Base-by-base conservation (phyloP, 208 protist genomes). In the Strigomonas galati region DNA sequence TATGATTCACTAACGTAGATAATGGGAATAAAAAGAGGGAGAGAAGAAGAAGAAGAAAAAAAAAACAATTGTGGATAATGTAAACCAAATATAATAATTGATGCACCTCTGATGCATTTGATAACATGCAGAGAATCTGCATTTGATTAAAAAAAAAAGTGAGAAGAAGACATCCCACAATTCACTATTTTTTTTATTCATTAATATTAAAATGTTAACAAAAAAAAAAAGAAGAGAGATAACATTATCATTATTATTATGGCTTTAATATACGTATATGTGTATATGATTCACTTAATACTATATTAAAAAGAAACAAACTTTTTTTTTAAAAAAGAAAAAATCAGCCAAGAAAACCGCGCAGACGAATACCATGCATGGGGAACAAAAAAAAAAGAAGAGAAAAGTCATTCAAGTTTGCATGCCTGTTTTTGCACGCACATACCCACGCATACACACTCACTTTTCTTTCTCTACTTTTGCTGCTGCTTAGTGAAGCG, bases 391-490 rank as follows among this genome's bases (percentile, higher is more conserved):
- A 49, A 49, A 49, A 49, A 49, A 49, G 28, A 55, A 43, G 43
- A 37, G 28, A 30, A 66, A 57, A 35, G 24, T n/a, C 21, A 21
- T 53, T 46, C 32, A 60, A 69, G n/a, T n/a, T n/a, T n/a, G n/a
- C n/a, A n/a, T n/a, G n/a, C n/a, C n/a, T n/a, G n/a, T n/a, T n/a
- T n/a, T n/a, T n/a, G n/a, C n/a, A n/a, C n/a, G n/a, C n/a, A n/a
- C n/a, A n/a, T n/a, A n/a, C n/a, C n/a, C n/a, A n/a, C n/a, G n/a
- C n/a, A n/a, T n/a, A n/a, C n/a, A n/a, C n/a, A n/a, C n/a, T n/a
- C n/a, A n/a, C 23, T 64, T 52, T 64, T 37, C 52, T 28, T 64
- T 26, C 21, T 48, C 27, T 27, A 30, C 48, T 55, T 55, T 40
- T 19, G 37, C 23, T 31, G 27, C 24, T 21, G 23, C 37, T 15